phyloP scores from a whole-genome alignment of 306 rosid species.

The Casuarina cunninghamiana region DNA sequence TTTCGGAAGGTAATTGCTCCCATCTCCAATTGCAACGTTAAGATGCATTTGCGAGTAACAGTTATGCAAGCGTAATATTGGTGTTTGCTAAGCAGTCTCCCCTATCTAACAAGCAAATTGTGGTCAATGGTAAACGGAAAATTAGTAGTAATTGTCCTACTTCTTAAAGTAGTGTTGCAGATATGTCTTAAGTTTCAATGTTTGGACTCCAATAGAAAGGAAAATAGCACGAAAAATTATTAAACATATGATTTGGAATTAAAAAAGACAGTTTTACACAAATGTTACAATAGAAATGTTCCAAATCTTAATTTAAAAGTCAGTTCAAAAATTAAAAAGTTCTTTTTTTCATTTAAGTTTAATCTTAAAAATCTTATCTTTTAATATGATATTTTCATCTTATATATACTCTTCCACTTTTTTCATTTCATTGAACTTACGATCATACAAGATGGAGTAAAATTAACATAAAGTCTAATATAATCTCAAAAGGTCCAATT shows the following conservation, averaged over 20 bases:
- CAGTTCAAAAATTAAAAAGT: too few relatives aligned
- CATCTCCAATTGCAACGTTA: background rate
- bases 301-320: too few relatives aligned
- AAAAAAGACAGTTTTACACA: conserved; percentile 19
- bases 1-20: background rate
- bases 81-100: background rate
- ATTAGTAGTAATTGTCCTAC: background rate
- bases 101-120: background rate
- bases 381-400: too few relatives aligned
- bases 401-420: too few relatives aligned
- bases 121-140: background rate
- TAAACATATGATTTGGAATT: background rate
- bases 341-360: too few relatives aligned
- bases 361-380: too few relatives aligned
- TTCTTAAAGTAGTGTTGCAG: background rate
- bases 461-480: too few relatives aligned
- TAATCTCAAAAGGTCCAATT: too few relatives aligned
- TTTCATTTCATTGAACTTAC: too few relatives aligned
- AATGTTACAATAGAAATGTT: conserved; percentile 27
- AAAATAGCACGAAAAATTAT: background rate
- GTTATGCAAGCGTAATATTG: background rate
- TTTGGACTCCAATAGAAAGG: background rate
- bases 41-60: too few relatives aligned
- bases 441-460: too few relatives aligned
- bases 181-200: background rate